A percentile compares a stretch with the other conserved stretches of the same genome.
Conservation (phyloP, 2,329 filamentous ascomycete species). For the Rhinocladiella similis region DNA sequence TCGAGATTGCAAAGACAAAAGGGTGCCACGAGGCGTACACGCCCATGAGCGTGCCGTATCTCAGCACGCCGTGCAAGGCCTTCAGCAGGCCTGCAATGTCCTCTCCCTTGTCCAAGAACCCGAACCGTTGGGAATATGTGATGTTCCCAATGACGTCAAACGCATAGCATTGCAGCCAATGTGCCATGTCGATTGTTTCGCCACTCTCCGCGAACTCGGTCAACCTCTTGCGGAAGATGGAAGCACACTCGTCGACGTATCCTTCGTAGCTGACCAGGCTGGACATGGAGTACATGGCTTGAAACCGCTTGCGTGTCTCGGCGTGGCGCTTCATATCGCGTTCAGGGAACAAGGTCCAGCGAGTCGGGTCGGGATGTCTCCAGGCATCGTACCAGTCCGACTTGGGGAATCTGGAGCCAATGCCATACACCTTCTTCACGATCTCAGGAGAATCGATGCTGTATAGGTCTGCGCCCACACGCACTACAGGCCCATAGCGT, state of each 20-base stretch:
- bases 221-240: slow-evolving; percentile 42
- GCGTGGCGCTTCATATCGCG: slow-evolving; percentile 73
- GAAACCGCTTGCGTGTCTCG: slow-evolving; percentile 60
- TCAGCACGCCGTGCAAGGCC: slow-evolving; percentile 37
- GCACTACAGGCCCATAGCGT: slow-evolving; percentile 26
- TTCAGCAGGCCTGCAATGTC: slow-evolving; percentile 59
- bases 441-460: slow-evolving; percentile 26
- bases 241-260: slow-evolving; percentile 50
- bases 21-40: slow-evolving; percentile 45
- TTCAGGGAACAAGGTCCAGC: slow-evolving; percentile 66
- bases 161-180: slow-evolving; percentile 76
- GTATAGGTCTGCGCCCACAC: slow-evolving; percentile 26
- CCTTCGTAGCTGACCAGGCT: slow-evolving; percentile 51
- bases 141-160: slow-evolving; percentile 65
- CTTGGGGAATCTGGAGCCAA: slow-evolving; percentile 26
- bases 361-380: slow-evolving; percentile 58
- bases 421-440: slow-evolving; percentile 27
- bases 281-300: slow-evolving; percentile 50
- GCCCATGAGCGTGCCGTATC: slow-evolving; percentile 44
- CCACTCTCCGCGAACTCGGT: slow-evolving; percentile 36
- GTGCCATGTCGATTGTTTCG: slow-evolving; percentile 36
- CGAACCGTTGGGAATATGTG: slow-evolving; percentile 64
- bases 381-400: slow-evolving; percentile 52
- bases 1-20: slow-evolving; percentile 34
- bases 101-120: slow-evolving; percentile 72